Base-by-base conservation (phyloP, 306 rosid genomes). In the Cercis canadensis region DNA sequence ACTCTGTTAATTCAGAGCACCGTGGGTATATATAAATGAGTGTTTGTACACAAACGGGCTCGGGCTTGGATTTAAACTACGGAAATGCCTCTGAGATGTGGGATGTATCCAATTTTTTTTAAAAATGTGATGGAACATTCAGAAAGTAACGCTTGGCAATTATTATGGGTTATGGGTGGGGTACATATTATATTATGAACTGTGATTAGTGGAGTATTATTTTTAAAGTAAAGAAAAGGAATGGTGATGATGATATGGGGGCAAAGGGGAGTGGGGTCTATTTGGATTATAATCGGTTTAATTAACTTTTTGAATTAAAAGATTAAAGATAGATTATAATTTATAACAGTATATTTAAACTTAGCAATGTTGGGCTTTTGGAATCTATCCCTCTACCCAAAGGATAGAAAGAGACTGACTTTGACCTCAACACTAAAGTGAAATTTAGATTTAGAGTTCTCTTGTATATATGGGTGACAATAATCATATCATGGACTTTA, bases 121-220 rank as follows among this genome's bases (percentile, higher is more conserved):
- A 37, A 37, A 37, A 24, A 24, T 1, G 29, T 24, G 29, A 24
- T 3, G 29, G 29, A 24, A 24, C 29, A 24, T 1, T 24, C 29
- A 71, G 81, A 83, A 89, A 79, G 87, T 72, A 79, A 85, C 83
- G 80, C 62, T 60, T 76, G 75, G 43, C 76, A 73, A 79, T 87
- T 36, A 82, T 86, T 54, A 68, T 74, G 76, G 79, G 49, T 31
- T 53, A 15, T 75, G 77, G 77, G 84, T 78, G 83, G 80, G 64
- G 75, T 52, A 16, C 57, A 13, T 62, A 36, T 70, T 21, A 56
- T 73, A 70, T 67, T 24, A 49, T 44, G 47, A 39, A 15, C 18
- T 65, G 57, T 54, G 83, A 75, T 78, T 67, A 62, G 75, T 71
- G 86, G 70, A 56, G 8, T 47, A 67, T 52, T 80, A 34, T 37